Evolutionary conservation across 2,329 filamentous ascomycete genomes (phyloP).

Genomic region (Aspergillus vadensis): DNA sequence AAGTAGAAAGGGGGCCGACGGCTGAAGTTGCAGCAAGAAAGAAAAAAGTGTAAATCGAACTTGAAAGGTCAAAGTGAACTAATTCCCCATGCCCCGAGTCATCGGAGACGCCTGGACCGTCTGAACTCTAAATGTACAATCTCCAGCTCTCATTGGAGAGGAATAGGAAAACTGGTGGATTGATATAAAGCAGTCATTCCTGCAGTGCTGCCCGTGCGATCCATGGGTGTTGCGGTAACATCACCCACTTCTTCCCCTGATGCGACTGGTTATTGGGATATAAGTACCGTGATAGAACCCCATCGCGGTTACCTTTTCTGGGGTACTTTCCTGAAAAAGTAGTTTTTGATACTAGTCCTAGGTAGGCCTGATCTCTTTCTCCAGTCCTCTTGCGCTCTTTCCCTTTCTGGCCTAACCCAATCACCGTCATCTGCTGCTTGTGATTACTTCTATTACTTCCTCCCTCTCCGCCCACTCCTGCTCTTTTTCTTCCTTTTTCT

Average conservation of each 20-base stretch:
- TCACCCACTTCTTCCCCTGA: slow-evolving; percentile 1
- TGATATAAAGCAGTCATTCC: slow-evolving; percentile 2
- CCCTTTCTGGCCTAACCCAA: slow-evolving; percentile 11
- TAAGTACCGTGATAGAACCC: neutral
- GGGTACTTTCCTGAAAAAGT: slow-evolving; percentile 8
- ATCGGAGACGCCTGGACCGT: neutral
- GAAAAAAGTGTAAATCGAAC: neutral
- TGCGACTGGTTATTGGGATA: neutral
- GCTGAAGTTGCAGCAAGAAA: neutral
- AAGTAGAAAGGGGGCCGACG: slow-evolving; percentile 8
- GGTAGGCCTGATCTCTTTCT: neutral
- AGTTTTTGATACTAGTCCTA: neutral
- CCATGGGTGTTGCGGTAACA: slow-evolving; percentile 8
- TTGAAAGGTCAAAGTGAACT: neutral
- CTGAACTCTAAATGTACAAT: slow-evolving; percentile 2
- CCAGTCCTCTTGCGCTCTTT: slow-evolving; percentile 8
- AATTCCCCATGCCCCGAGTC: neutral
- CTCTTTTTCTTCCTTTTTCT: slow-evolving; percentile 6
- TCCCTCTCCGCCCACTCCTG: neutral
- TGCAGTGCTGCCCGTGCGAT: neutral
- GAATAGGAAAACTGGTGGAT: neutral
- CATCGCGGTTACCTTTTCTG: slow-evolving; percentile 17
- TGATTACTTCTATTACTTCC: slow-evolving; percentile 3
- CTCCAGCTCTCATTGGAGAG: neutral
- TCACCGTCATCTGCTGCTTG: slow-evolving; percentile 8